Conservation (phyloP, 129 eudicot genomes). For the Saussurea involucrata region DNA sequence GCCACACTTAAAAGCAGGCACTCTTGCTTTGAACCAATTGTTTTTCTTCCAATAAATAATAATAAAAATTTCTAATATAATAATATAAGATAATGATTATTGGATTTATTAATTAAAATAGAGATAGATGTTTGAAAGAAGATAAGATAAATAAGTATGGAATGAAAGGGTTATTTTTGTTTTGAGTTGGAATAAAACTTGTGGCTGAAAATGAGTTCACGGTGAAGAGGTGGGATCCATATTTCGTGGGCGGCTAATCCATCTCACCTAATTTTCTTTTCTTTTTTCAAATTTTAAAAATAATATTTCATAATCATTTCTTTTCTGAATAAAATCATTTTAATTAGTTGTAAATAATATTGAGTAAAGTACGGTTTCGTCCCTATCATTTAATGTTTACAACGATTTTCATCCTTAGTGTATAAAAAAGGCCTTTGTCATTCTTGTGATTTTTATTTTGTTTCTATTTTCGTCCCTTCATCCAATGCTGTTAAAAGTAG, state of each 20-base stretch:
- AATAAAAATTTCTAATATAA: neutral
- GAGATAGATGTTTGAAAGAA: neutral
- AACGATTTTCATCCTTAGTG: too few species aligned
- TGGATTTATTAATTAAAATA: neutral
- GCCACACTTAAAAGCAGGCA: neutral
- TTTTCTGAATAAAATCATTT: too few species aligned
- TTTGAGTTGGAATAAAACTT: neutral
- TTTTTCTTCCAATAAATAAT: neutral
- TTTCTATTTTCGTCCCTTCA: too few species aligned
- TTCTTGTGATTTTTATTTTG: too few species aligned
- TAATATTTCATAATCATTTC: too few species aligned
- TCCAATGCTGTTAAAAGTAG: too few species aligned
- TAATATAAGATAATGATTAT: neutral
- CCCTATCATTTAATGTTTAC: too few species aligned
- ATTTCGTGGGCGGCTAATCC: conserved; percentile 20
- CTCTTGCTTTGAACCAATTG: neutral
- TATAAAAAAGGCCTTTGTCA: too few species aligned
- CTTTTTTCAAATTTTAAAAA: neutral
- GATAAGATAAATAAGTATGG: conserved; percentile 17
- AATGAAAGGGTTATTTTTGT: conserved; percentile 8
- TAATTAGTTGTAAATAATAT: too few species aligned
- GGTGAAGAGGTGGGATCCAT: conserved; percentile 27
- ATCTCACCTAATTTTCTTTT: neutral
- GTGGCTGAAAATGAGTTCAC: conserved; percentile 29
- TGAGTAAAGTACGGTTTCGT: too few species aligned